phyloP scores from a whole-genome alignment of 2,329 filamentous ascomycete species.

The Fusarium albidum region DNA sequence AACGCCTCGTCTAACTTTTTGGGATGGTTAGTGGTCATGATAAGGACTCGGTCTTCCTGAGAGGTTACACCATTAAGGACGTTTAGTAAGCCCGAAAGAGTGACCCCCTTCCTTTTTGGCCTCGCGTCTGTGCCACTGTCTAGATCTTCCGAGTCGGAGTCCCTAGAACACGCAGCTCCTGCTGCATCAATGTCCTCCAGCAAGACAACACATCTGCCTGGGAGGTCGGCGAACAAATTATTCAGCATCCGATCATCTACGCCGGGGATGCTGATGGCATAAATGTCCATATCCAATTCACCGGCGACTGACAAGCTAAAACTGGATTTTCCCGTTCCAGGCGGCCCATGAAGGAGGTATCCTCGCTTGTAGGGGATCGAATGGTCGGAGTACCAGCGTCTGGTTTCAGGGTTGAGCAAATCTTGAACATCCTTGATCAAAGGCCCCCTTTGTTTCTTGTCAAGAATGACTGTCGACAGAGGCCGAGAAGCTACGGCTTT shows the following conservation, averaged over 20 bases:
- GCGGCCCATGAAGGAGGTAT: constrained; percentile 50
- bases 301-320: constrained; percentile 48
- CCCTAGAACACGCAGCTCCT: constrained; percentile 19
- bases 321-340: constrained; percentile 50
- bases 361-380: constrained; percentile 44
- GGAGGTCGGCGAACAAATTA: constrained; percentile 43
- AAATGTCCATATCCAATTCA: constrained; percentile 47
- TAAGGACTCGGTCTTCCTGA: constrained; percentile 33
- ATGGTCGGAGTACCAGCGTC: constrained; percentile 42
- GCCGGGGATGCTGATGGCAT: constrained; percentile 45
- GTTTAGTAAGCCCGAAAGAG: constrained; percentile 34
- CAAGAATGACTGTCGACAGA: neutral
- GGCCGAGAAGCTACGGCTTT: neutral
- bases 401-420: neutral
- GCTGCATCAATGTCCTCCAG: constrained; percentile 51
- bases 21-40: constrained; percentile 39
- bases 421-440: neutral
- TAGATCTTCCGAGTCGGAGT: constrained; percentile 16
- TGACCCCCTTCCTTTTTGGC: constrained; percentile 12
- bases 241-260: constrained; percentile 43
- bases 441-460: neutral
- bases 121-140: constrained; percentile 14
- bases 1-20: constrained; percentile 36
- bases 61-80: constrained; percentile 33
- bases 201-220: constrained; percentile 47